These are phyloP conservation scores for Botrytis elliptica DNA, from an alignment of 2,329 filamentous ascomycete genomes.

Conservation along the genomic window DNA sequence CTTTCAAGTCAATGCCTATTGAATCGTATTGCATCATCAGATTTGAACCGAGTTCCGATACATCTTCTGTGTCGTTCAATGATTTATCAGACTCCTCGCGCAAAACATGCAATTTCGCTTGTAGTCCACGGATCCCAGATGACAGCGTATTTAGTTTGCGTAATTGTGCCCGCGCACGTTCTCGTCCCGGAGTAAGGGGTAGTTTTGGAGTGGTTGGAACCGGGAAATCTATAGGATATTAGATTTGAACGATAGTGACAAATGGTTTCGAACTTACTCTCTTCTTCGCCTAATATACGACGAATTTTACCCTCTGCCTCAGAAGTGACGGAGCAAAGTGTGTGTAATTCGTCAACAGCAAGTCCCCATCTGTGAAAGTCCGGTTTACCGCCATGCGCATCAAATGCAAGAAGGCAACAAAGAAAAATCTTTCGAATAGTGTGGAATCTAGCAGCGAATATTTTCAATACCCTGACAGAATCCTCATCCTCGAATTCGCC, in stretches of 20 bases:
- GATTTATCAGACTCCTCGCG: conserved; percentile 84
- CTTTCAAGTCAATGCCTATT: conserved; percentile 82
- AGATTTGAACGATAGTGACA: conserved; percentile 26
- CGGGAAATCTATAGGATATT: conserved; percentile 49
- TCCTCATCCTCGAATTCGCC: conserved; percentile 73
- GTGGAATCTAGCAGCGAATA: conserved; percentile 76
- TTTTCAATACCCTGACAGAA: conserved; percentile 77
- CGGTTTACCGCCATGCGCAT: conserved; percentile 73
- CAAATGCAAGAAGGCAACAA: conserved; percentile 83
- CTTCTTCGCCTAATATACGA: conserved; percentile 72
- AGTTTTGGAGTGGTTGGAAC: conserved; percentile 56
- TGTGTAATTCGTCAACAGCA: conserved; percentile 72
- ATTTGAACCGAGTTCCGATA: conserved; percentile 72
- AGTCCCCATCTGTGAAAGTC: conserved; percentile 78
- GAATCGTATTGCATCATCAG: conserved; percentile 92
- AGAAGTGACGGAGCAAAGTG: conserved; percentile 60
- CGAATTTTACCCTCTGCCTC: conserved; percentile 65
- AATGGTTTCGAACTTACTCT: conserved; percentile 55
- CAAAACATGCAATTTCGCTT: conserved; percentile 90
- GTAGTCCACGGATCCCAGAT: conserved; percentile 83
- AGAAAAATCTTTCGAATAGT: conserved; percentile 81
- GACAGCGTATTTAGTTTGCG: conserved; percentile 86
- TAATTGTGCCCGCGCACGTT: conserved; percentile 82
- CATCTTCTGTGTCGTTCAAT: conserved; percentile 69
- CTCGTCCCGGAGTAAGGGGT: conserved; percentile 69